phyloP scores from a whole-genome alignment of 1,284 basidiomycete genomes.

The Ceratobasidium sp. region DNA sequence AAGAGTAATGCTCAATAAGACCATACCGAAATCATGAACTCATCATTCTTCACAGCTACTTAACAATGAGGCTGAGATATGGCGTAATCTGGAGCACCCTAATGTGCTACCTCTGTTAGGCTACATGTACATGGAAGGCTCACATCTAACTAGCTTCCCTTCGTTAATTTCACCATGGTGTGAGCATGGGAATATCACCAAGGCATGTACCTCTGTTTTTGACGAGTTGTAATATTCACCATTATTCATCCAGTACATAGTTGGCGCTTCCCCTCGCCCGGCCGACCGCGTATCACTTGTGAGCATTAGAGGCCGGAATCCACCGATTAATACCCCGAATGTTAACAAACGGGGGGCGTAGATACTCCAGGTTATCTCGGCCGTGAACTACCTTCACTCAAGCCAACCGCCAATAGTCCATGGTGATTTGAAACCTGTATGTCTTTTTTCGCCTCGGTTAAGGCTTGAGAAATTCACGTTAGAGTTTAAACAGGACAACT shows the following conservation, averaged over 20 bases:
- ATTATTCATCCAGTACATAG: neutral
- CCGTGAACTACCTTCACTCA: slow-evolving; percentile 15
- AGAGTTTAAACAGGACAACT: slow-evolving; percentile 5
- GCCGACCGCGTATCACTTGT: slow-evolving; percentile 30
- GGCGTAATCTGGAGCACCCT: slow-evolving; percentile 21
- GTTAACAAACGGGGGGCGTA: neutral
- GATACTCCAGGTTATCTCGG: slow-evolving; percentile 24
- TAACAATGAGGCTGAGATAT: slow-evolving; percentile 21
- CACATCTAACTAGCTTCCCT: neutral
- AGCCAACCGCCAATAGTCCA: slow-evolving; percentile 11
- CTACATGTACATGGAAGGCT: neutral
- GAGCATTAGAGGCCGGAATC: too few species aligned
- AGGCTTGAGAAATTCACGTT: neutral
- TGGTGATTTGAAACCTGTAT: slow-evolving; percentile 30
- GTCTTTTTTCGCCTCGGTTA: neutral
- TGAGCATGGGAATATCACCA: slow-evolving; percentile 6
- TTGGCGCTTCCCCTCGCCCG: neutral
- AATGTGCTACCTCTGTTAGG: slow-evolving; percentile 20
- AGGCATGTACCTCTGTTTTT: neutral
- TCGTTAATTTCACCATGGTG: slow-evolving; percentile 32
- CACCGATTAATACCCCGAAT: too few species aligned
- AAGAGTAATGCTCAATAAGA: too few species aligned
- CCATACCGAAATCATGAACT: too few species aligned
- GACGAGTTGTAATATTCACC: neutral
- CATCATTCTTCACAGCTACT: neutral